These are phyloP conservation scores for Stemphylium vesicarium DNA, from an alignment of 2,329 filamentous ascomycete species.

Conservation along the genomic window DNA sequence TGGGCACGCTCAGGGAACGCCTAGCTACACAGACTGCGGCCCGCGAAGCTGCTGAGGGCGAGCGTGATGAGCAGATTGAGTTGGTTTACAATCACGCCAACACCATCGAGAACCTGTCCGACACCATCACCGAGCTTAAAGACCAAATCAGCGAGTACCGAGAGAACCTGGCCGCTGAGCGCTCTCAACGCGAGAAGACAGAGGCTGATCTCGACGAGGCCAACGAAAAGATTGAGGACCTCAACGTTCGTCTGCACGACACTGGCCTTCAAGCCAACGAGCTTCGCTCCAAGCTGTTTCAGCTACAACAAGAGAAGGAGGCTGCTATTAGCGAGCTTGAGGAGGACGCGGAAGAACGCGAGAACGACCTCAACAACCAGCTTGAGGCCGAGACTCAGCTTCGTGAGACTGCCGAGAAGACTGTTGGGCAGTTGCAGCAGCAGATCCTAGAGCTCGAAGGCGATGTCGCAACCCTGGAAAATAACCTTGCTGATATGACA, in stretches of 20 bases:
- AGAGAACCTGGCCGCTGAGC: conserved; percentile 49
- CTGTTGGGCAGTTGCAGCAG: conserved; percentile 41
- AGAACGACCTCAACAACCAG: conserved; percentile 48
- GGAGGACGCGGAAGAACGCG: conserved; percentile 46
- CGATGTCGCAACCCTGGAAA: conserved; percentile 36
- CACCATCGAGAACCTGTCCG: conserved; percentile 39
- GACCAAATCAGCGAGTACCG: conserved; percentile 48
- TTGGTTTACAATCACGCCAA: conserved; percentile 45
- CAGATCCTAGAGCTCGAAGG: conserved; percentile 46
- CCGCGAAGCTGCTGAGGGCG: conserved; percentile 45
- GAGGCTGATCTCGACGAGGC: conserved; percentile 53
- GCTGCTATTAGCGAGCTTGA: conserved; percentile 48
- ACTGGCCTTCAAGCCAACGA: conserved; percentile 56
- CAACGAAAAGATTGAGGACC: conserved; percentile 50
- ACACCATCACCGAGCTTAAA: conserved; percentile 48
- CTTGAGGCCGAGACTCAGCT: conserved; percentile 49
- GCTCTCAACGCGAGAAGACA: conserved; percentile 52
- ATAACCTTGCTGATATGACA: conserved; percentile 29
- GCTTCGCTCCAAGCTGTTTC: conserved; percentile 56
- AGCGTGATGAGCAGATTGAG: conserved; percentile 47
- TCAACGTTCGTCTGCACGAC: conserved; percentile 50
- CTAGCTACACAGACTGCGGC: conserved; percentile 41
- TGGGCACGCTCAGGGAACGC: conserved; percentile 44
- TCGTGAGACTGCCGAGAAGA: conserved; percentile 48
- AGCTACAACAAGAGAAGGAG: conserved; percentile 53